Percentiles rank a stretch among this genome's conserved stretches.
Conservation (phyloP, 768 basidiomycete species). For the Imleria badia region DNA sequence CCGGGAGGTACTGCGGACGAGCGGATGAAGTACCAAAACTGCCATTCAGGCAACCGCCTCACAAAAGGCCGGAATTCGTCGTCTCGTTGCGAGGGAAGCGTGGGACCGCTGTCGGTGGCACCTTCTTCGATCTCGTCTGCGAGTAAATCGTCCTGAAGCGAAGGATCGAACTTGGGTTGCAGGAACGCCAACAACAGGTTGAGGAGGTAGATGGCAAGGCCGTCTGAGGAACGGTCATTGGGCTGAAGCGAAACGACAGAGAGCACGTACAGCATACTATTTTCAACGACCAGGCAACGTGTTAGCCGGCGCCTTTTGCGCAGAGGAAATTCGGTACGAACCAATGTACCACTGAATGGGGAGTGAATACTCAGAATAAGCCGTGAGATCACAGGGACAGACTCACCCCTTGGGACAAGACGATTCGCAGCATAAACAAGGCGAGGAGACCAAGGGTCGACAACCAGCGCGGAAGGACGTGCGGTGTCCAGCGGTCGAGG, state of each 20-base stretch:
- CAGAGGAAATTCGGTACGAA: slow-evolving; percentile 40
- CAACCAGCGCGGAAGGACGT: slow-evolving; percentile 87
- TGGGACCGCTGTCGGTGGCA: slow-evolving; percentile 54
- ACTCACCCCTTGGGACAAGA: slow-evolving; percentile 86
- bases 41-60: slow-evolving; percentile 92
- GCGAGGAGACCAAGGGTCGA: slow-evolving; percentile 66
- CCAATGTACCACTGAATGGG: slow-evolving; percentile 83
- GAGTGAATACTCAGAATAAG: slow-evolving; percentile 2
- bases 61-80: slow-evolving; percentile 99
- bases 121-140: slow-evolving; percentile 97
- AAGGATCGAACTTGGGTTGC: slow-evolving; percentile 97
- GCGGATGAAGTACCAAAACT: slow-evolving; percentile 72
- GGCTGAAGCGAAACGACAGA: neutral
- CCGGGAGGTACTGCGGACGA: neutral
- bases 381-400: neutral
- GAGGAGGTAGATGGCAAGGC: slow-evolving; percentile 91
- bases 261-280: slow-evolving; percentile 66
- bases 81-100: slow-evolving; percentile 70
- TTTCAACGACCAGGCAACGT: neutral
- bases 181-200: slow-evolving; percentile 97
- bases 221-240: slow-evolving; percentile 49
- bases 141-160: slow-evolving; percentile 86
- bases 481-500: slow-evolving; percentile 92
- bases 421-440: slow-evolving; percentile 82
- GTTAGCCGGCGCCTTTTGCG: slow-evolving; percentile 1